Evolutionary conservation across 2,329 filamentous ascomycete genomes (phyloP).

Genomic region (Colletotrichum aenigma): DNA sequence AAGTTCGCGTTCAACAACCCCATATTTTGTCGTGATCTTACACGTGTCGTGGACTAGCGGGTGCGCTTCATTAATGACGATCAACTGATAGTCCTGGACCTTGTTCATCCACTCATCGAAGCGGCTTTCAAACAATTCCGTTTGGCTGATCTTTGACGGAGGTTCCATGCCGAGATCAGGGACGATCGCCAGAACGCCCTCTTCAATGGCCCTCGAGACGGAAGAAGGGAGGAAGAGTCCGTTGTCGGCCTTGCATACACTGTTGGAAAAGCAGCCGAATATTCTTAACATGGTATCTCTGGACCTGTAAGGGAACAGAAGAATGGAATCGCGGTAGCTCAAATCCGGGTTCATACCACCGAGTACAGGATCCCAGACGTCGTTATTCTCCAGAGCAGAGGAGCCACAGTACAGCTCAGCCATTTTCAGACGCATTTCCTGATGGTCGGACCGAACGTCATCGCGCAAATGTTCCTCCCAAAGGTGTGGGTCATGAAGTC

Average conservation of each 20-base stretch:
- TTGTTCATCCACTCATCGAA: not conserved
- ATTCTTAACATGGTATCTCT: not conserved
- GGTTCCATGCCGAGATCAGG: not conserved
- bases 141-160: not conserved
- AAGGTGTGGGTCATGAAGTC: not conserved
- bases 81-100: not conserved
- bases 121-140: not conserved
- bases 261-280: not conserved
- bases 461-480: not conserved
- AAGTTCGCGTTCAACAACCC: not conserved
- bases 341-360: not conserved
- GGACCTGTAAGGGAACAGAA: not conserved
- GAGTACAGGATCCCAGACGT: not conserved
- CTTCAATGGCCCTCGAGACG: not conserved
- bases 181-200: not conserved
- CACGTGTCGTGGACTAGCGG: not conserved
- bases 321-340: not conserved
- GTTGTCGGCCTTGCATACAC: not conserved
- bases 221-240: not conserved
- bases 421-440: not conserved
- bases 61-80: not conserved
- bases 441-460: not conserved
- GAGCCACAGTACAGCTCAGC: not conserved
- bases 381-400: not conserved
- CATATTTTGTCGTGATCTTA: not conserved